Evolutionary conservation across 2,329 filamentous ascomycete genomes (phyloP).

Genomic region (Herpomyces periplanetae): DNA sequence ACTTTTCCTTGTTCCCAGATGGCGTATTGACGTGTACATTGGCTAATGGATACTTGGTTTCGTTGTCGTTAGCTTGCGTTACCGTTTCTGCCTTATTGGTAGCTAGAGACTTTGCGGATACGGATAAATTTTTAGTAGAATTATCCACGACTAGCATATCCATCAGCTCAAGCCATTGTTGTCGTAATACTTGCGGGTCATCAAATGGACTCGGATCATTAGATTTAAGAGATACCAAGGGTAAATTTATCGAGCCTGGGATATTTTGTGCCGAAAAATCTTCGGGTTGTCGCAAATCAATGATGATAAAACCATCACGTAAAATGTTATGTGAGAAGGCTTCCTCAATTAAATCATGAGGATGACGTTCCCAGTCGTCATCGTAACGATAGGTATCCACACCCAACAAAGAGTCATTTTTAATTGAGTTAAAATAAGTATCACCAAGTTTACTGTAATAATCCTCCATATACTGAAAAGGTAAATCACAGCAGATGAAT

Average conservation of each 20-base stretch:
- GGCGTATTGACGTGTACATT: too few relatives aligned
- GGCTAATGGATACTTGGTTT: too few relatives aligned
- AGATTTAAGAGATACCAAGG: conserved; percentile 8
- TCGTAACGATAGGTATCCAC: conserved; percentile 16
- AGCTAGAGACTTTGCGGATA: too few relatives aligned
- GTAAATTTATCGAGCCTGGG: too few relatives aligned
- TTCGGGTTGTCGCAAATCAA: conserved; percentile 4
- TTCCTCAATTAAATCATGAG: conserved; percentile 8
- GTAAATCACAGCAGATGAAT: conserved; percentile 20
- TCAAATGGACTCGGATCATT: conserved; percentile 11
- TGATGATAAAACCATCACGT: conserved; percentile 5
- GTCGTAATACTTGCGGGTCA: conserved; percentile 9
- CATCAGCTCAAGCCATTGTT: conserved; percentile 12
- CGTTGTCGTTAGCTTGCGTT: too few relatives aligned
- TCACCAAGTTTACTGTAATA: conserved; percentile 17
- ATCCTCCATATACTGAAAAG: conserved; percentile 19
- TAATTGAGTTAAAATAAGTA: conserved; percentile 12
- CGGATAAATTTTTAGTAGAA: too few relatives aligned
- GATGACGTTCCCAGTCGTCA: conserved; percentile 13
- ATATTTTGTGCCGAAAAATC: conserved; percentile 11
- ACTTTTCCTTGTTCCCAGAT: too few relatives aligned
- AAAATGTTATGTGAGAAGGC: conserved; percentile 4
- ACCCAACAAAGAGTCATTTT: conserved; percentile 10
- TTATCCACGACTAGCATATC: too few relatives aligned
- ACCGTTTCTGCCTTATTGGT: too few relatives aligned